These are phyloP conservation scores for Kodamaea leandrae DNA, from an alignment of 805 yeast species.

Conservation along the genomic window DNA sequence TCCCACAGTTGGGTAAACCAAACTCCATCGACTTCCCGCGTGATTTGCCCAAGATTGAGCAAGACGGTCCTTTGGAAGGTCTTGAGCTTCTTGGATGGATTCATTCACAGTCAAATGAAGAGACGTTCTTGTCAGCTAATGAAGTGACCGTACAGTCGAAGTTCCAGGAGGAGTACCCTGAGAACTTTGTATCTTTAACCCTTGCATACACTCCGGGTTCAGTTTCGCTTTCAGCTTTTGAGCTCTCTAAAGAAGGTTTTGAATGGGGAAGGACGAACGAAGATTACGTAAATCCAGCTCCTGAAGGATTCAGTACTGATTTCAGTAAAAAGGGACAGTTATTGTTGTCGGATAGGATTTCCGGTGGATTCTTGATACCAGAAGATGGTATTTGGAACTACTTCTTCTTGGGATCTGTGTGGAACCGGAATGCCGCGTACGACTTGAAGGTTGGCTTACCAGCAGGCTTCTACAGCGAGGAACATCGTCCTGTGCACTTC, in stretches of 20 bases:
- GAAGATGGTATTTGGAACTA: conserved; percentile 86
- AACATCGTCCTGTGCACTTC: conserved; percentile 89
- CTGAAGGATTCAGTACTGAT: conserved; percentile 62
- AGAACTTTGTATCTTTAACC: conserved; percentile 52
- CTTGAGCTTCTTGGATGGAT: conserved; percentile 89
- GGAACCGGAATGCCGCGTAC: conserved; percentile 61
- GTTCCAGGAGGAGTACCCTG: conserved; percentile 32
- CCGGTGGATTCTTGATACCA: conserved; percentile 87
- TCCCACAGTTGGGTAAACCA: conserved; percentile 83
- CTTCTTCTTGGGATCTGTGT: conserved; percentile 81
- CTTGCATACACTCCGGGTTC: conserved; percentile 83
- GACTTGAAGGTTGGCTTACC: conserved; percentile 77
- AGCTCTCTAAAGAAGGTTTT: conserved; percentile 60
- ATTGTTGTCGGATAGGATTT: conserved; percentile 66
- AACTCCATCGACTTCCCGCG: conserved; percentile 62
- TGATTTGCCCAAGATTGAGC: conserved; percentile 39
- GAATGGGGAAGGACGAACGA: conserved; percentile 73
- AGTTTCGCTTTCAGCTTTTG: conserved; percentile 67
- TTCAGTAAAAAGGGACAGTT: conserved; percentile 67
- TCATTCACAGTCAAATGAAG: conserved; percentile 78
- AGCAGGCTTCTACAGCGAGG: conserved; percentile 73
- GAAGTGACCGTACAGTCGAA: conserved; percentile 65
- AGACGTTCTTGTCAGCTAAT: conserved; percentile 58
- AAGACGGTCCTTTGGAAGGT: conserved; percentile 32
- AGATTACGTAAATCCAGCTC: conserved; percentile 52